Percentiles rank a stretch among this genome's conserved stretches.
Evolutionary conservation across 257 asterid species (phyloP).

Genomic region (Solanum tacnaense): DNA sequence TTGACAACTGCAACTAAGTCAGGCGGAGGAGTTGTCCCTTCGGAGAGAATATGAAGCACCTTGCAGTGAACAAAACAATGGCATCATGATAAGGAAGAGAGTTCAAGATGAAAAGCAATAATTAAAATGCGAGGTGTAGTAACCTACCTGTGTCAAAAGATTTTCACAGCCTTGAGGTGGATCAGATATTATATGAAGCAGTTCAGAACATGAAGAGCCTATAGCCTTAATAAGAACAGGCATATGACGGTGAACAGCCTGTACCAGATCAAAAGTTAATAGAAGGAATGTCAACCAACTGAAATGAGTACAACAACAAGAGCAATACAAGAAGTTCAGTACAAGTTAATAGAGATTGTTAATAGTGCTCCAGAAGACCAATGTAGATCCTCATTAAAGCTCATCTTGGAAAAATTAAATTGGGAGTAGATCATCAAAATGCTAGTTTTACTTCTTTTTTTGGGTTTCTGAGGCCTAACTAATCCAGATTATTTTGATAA

Average conservation of each 20-base stretch:
- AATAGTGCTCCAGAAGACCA: neutral
- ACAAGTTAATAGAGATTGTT: neutral
- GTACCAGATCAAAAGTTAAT: constrained; percentile 4
- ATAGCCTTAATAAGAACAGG: constrained; percentile 65
- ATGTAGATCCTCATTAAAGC: neutral
- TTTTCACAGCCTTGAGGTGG: constrained; percentile 94
- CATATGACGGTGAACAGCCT: constrained; percentile 96
- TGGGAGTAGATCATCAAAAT: neutral
- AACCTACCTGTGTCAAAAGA: constrained; percentile 64
- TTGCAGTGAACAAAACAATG: constrained; percentile 19
- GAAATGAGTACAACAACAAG: neutral
- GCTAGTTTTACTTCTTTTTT: neutral
- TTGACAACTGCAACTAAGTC: constrained; percentile 73
- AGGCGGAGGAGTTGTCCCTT: constrained; percentile 73
- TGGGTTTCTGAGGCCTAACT: neutral
- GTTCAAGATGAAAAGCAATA: constrained; percentile 2
- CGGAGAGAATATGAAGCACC: constrained; percentile 77
- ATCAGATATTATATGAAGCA: constrained; percentile 70
- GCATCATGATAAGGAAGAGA: constrained; percentile 15
- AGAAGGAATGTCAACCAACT: neutral
- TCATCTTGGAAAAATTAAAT: neutral
- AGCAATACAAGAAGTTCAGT: neutral
- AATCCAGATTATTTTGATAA: neutral
- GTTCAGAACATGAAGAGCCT: constrained; percentile 57
- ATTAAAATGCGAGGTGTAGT: neutral